Evolutionary conservation across 176 grass and related monocot genomes (phyloP).

Genomic region (Zizania latifolia): DNA sequence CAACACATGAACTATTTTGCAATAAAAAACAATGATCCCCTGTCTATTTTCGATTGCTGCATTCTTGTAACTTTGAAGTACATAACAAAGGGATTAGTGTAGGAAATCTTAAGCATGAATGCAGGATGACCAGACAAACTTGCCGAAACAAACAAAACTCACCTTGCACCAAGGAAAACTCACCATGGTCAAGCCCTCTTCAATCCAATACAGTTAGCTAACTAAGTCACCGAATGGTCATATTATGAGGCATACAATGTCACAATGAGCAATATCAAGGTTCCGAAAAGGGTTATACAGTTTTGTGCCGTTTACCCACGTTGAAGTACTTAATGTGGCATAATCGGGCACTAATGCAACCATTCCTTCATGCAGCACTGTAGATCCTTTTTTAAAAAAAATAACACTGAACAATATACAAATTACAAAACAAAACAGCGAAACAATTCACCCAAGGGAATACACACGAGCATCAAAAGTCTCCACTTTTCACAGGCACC

Average conservation of each 20-base stretch:
- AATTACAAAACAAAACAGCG: too few species aligned
- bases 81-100: background rate
- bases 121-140: background rate
- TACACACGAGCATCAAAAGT: background rate
- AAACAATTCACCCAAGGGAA: background rate
- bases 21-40: background rate
- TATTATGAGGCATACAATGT: conserved; percentile 23
- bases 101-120: background rate
- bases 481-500: background rate
- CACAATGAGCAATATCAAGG: background rate
- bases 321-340: background rate
- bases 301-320: background rate
- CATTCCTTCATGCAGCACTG: background rate
- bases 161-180: background rate
- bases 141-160: background rate
- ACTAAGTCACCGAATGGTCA: background rate
- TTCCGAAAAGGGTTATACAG: background rate
- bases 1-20: conserved; percentile 2
- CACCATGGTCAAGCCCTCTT: background rate
- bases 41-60: background rate
- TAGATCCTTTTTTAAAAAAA: background rate
- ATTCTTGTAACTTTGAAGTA: background rate
- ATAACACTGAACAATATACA: background rate
- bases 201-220: background rate
- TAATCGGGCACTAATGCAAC: background rate